phyloP scores from a whole-genome alignment of 2,329 filamentous ascomycete genomes.

The Reticulascus tulasneorum region DNA sequence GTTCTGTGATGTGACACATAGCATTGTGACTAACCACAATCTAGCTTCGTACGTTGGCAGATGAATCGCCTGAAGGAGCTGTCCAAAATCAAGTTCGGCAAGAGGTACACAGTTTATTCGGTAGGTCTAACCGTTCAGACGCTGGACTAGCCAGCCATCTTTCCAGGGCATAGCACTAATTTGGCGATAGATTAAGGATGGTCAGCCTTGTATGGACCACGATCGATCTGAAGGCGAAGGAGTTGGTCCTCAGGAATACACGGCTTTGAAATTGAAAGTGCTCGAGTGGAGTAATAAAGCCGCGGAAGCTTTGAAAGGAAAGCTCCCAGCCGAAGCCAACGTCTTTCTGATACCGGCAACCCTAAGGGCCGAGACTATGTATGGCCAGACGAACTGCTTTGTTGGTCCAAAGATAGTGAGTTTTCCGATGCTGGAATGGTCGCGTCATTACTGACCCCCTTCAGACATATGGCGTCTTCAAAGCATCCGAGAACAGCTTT shows the following conservation, averaged over 20 bases:
- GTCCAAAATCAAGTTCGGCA: conserved; percentile 90
- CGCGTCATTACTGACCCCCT: too few relatives aligned
- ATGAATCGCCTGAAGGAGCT: conserved; percentile 89
- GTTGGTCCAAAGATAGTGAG: conserved; percentile 86
- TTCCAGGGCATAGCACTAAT: too few relatives aligned
- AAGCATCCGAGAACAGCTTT: conserved; percentile 72
- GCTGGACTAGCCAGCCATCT: too few relatives aligned
- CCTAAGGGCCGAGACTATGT: conserved; percentile 95
- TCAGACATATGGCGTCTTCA: conserved; percentile 87
- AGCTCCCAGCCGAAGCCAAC: conserved; percentile 72
- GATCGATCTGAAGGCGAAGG: conserved; percentile 42
- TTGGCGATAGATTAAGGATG: too few relatives aligned
- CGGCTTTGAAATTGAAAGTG: conserved; percentile 84
- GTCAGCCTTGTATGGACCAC: conserved; percentile 45
- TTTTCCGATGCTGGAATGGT: too few relatives aligned
- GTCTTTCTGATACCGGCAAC: conserved; percentile 92
- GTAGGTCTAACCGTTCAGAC: too few relatives aligned
- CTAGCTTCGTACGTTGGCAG: conserved; percentile 94
- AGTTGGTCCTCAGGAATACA: conserved; percentile 52
- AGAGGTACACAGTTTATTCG: conserved; percentile 88
- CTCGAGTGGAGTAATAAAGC: conserved; percentile 82
- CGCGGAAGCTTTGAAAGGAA: conserved; percentile 66
- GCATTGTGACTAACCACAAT: too few relatives aligned
- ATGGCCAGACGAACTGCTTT: conserved; percentile 94
- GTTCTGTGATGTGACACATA: too few relatives aligned